Base-by-base conservation (phyloP, 495 filamentous ascomycete genomes). In the Cladorrhinum samala region DNA sequence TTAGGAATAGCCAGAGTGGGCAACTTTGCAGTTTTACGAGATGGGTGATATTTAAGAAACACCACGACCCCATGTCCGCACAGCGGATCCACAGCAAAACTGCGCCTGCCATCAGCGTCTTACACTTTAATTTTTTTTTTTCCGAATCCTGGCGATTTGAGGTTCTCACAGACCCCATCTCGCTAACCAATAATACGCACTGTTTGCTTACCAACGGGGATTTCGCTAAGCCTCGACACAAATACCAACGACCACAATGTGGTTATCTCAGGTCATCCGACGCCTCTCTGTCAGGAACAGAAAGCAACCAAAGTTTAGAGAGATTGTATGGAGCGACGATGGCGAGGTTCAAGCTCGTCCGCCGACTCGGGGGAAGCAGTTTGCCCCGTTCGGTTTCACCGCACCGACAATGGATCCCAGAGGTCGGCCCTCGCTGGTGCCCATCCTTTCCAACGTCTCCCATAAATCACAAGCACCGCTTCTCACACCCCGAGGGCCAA, bases 301-400 rank as follows among this genome's bases (percentile, higher is more conserved):
- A n/a, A 49, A 18, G 23, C 43, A 37, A 18, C 50, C 50, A n/a
- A 46, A 33, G n/a, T 49, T 53, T 27, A 38, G 33, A 17, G 27
- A 53, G 20, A 44, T 53, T 3, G 16, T 30, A 2, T 53, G 49
- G 50, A 11, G 7, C 25, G 42, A 50, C 17, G 50, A 53, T 16
- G 55, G 43, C 17, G 19, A 46, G 37, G 11, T 56, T n/a, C n/a
- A n/a, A n/a, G n/a, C n/a, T 2, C 55, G 55, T 6, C 55, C 55
- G 0, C 45, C 48, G n/a, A 57, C 55, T 20, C 37, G 55, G 3
- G 55, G 55, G 2, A 57, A 57, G 30, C 55, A 57, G 13, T 53
- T 57, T 9, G 20, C 19, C 1, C 9, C 19, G 0, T 21, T 13
- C 11, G 50, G 42, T 2, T 50, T 44, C 9, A 37, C 37, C 24